phyloP scores from a whole-genome alignment of 2,329 filamentous ascomycete genomes.

The Xylariaceae sp. region DNA sequence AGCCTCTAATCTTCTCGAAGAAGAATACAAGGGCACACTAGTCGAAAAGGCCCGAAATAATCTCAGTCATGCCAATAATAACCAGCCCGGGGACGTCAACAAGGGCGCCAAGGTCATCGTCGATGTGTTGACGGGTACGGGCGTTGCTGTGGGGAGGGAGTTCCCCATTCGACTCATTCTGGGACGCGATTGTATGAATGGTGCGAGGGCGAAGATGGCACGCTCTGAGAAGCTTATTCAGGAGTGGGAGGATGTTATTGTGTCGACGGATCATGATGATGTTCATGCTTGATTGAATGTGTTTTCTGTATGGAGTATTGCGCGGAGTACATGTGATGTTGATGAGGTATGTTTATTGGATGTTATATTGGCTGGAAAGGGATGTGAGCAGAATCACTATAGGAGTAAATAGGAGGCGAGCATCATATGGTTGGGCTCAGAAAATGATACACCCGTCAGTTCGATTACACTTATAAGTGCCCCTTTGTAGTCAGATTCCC shows the following conservation, averaged over 20 bases:
- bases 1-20: constrained; percentile 29
- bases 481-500: too few species aligned
- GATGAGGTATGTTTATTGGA: too few species aligned
- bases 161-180: constrained; percentile 51
- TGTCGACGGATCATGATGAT: constrained; percentile 35
- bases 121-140: constrained; percentile 49
- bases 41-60: constrained; percentile 29
- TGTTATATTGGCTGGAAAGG: too few species aligned
- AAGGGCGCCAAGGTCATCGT: constrained; percentile 50
- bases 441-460: too few species aligned
- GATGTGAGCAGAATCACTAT: too few species aligned
- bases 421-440: too few species aligned
- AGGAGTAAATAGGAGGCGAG: too few species aligned
- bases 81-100: constrained; percentile 50
- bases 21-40: constrained; percentile 28
- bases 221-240: constrained; percentile 40
- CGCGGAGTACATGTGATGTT: too few species aligned
- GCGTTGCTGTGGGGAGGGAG: constrained; percentile 42
- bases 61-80: constrained; percentile 37
- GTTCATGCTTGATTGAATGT: constrained; percentile 9
- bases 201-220: constrained; percentile 40
- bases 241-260: constrained; percentile 45
- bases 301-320: too few species aligned
- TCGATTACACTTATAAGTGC: too few species aligned
- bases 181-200: constrained; percentile 45